These are phyloP conservation scores for Tetrapisispora taiwanensis DNA, from an alignment of 805 yeast genomes.

Conservation along the genomic window DNA sequence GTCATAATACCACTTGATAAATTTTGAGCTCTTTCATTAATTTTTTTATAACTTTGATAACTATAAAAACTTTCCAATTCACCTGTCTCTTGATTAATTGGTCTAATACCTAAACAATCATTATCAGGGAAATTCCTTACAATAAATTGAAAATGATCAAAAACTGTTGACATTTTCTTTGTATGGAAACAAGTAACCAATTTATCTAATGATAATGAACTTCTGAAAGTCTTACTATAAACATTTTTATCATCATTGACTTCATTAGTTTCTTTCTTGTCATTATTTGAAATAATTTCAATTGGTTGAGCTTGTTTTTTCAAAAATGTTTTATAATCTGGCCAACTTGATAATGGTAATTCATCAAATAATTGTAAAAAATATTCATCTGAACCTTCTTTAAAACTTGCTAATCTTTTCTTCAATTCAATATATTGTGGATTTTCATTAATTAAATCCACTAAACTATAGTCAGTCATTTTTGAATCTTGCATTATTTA, in stretches of 20 bases:
- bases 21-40: conserved; percentile 34
- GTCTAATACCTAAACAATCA: conserved; percentile 41
- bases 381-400: conserved; percentile 22
- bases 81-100: conserved; percentile 24
- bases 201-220: conserved; percentile 27
- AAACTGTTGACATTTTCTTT: conserved; percentile 33
- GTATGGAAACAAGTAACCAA: conserved; percentile 35
- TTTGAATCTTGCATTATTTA: not conserved
- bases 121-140: conserved; percentile 29
- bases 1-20: conserved; percentile 49
- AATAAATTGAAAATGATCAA: conserved; percentile 36
- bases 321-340: conserved; percentile 16
- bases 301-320: conserved; percentile 29
- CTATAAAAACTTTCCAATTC: conserved; percentile 16
- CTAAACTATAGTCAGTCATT: conserved; percentile 10
- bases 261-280: no score
- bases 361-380: conserved; percentile 13
- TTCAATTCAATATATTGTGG: conserved; percentile 13
- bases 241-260: conserved; percentile 11
- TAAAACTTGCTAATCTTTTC: conserved; percentile 10
- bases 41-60: conserved; percentile 34
- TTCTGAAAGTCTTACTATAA: conserved; percentile 45
- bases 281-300: conserved; percentile 10
- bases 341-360: conserved; percentile 19
- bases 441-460: conserved; percentile 19